These are phyloP conservation scores for Penicillium longicatenatum DNA, from an alignment of 495 filamentous ascomycete species.

Conservation along the genomic window DNA sequence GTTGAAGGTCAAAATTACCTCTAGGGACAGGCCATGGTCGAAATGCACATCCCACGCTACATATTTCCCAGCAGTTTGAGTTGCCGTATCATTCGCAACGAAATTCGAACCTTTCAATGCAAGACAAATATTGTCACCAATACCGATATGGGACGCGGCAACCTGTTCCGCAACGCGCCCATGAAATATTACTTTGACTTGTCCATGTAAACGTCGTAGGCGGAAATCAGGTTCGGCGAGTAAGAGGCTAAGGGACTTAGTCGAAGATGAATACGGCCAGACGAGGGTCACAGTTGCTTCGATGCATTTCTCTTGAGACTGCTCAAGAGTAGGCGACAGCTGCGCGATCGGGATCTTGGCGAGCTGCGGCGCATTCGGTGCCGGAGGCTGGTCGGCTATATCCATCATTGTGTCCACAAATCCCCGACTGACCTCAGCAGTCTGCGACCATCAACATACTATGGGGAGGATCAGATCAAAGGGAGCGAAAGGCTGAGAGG, in stretches of 20 bases:
- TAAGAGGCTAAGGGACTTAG: conserved; percentile 68
- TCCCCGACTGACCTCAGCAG: conserved; percentile 19
- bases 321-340: conserved; percentile 56
- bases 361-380: conserved; percentile 26
- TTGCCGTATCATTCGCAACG: conserved; percentile 44
- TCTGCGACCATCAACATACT: conserved; percentile 6
- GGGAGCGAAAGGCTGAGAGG: neutral
- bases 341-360: conserved; percentile 64
- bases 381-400: conserved; percentile 28
- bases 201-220: conserved; percentile 73
- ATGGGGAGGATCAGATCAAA: neutral
- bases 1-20: conserved; percentile 46
- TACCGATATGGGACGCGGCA: conserved; percentile 64
- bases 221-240: conserved; percentile 87
- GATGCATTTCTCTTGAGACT: conserved; percentile 41
- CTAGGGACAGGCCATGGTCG: conserved; percentile 55
- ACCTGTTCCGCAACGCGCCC: conserved; percentile 71
- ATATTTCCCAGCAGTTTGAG: conserved; percentile 63
- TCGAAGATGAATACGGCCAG: conserved; percentile 88
- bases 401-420: conserved; percentile 36
- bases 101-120: conserved; percentile 67
- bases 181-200: conserved; percentile 80
- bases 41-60: conserved; percentile 76
- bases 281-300: conserved; percentile 76
- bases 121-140: conserved; percentile 73